Percentiles rank a stretch among this genome's conserved stretches.
These are phyloP conservation scores for Geranium brycei DNA, from an alignment of 345 rosid genomes.

Conservation along the genomic window DNA sequence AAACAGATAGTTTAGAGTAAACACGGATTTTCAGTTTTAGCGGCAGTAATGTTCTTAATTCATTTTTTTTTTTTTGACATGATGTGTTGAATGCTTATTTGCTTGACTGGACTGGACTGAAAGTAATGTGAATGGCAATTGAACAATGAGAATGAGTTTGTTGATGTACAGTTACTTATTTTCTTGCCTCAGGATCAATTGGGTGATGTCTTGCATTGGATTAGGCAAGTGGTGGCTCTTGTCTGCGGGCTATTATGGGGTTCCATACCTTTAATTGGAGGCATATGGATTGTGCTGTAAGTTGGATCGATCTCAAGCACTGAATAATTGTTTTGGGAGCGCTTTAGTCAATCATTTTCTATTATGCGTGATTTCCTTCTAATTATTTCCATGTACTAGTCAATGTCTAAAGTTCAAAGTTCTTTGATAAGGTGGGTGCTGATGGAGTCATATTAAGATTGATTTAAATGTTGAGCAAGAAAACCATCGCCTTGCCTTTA, in stretches of 20 bases:
- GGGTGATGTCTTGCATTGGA: slow-evolving; percentile 98
- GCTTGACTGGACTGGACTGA: not conserved
- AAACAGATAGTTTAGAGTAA: not conserved
- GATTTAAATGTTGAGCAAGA: no score
- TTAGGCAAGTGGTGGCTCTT: slow-evolving; percentile 70
- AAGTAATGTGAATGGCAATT: not conserved
- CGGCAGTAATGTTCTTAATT: not conserved
- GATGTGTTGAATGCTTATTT: not conserved
- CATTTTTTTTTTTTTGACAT: no score
- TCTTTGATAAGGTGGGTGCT: no score
- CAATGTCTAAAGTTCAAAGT: no score
- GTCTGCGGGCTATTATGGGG: slow-evolving; percentile 82
- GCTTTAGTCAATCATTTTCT: no score
- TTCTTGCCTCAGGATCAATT: slow-evolving; percentile 64
- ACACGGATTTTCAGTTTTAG: not conserved
- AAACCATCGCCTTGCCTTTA: not conserved
- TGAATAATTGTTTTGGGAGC: not conserved
- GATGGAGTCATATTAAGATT: no score
- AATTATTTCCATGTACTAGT: no score
- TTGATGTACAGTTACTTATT: slow-evolving; percentile 2
- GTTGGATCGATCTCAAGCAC: slow-evolving; percentile 13
- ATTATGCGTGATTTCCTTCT: no score
- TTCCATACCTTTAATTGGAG: slow-evolving; percentile 74
- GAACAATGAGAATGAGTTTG: not conserved
- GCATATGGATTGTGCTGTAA: slow-evolving; percentile 77